A percentile compares a stretch with the other conserved stretches of the same genome.
These are phyloP conservation scores for Microsporum audouinii DNA, from an alignment of 2,329 filamentous ascomycete species.

Conservation along the genomic window DNA sequence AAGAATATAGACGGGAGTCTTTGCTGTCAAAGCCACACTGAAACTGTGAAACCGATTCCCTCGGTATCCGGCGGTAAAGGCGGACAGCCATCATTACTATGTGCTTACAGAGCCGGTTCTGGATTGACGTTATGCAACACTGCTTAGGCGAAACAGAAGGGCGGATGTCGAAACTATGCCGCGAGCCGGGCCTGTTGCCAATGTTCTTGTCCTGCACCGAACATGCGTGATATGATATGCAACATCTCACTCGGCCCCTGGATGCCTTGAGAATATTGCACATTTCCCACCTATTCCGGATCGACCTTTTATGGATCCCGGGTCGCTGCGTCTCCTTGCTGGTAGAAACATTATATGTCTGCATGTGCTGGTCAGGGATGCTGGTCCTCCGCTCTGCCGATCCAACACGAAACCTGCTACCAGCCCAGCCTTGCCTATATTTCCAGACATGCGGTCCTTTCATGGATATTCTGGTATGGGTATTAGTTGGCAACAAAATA, in stretches of 20 bases:
- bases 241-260: background rate
- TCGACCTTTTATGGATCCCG: background rate
- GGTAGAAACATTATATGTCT: background rate
- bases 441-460: background rate
- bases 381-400: background rate
- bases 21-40: background rate
- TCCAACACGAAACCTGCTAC: background rate
- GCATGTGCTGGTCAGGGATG: background rate
- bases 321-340: background rate
- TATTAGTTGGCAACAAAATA: background rate
- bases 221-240: background rate
- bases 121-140: background rate
- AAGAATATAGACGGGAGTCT: background rate
- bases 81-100: background rate
- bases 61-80: background rate
- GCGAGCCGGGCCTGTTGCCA: background rate
- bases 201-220: background rate
- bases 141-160: background rate
- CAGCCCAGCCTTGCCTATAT: background rate
- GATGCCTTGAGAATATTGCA: background rate
- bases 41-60: background rate
- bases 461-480: no score
- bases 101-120: background rate
- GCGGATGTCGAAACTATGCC: background rate
- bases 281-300: background rate